phyloP scores from a whole-genome alignment of 306 rosid genomes.

The Vigna angularis region DNA sequence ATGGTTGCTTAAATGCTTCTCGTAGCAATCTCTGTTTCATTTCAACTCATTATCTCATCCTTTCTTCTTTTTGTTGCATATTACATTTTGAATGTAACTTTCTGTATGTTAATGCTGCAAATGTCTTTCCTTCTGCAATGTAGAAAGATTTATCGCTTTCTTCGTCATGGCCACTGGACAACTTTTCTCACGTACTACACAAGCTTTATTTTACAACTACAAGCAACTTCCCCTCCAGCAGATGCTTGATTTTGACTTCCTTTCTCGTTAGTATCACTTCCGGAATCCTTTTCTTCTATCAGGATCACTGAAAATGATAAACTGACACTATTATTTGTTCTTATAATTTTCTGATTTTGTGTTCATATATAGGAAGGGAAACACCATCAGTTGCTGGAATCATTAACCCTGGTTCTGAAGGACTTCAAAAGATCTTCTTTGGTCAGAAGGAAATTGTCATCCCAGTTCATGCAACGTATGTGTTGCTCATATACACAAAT shows the following conservation, averaged over 20 bases:
- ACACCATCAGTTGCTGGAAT: conserved; percentile 98
- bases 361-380: conserved; percentile 72
- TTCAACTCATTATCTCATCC: no score
- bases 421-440: conserved; percentile 94
- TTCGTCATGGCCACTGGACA: conserved; percentile 91
- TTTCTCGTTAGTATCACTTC: conserved; percentile 67
- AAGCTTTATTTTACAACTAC: conserved; percentile 94
- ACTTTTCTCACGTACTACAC: conserved; percentile 87
- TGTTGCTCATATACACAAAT: conserved; percentile 16
- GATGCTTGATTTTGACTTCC: conserved; percentile 99
- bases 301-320: background rate
- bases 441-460: conserved; percentile 97
- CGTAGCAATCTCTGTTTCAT: no score
- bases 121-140: conserved; percentile 29
- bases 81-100: no score
- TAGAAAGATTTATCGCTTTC: conserved; percentile 51
- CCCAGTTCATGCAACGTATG: conserved; percentile 93
- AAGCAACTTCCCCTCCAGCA: conserved; percentile 95
- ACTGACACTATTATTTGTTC: background rate
- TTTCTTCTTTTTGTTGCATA: no score
- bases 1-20: no score
- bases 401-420: conserved; percentile 94
- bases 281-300: conserved; percentile 15
- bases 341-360: conserved; percentile 29
- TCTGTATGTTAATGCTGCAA: background rate